A percentile compares a stretch with the other conserved stretches of the same genome.
Evolutionary conservation across 768 basidiomycete species (phyloP).

Genomic region (Amanita polypyramis): DNA sequence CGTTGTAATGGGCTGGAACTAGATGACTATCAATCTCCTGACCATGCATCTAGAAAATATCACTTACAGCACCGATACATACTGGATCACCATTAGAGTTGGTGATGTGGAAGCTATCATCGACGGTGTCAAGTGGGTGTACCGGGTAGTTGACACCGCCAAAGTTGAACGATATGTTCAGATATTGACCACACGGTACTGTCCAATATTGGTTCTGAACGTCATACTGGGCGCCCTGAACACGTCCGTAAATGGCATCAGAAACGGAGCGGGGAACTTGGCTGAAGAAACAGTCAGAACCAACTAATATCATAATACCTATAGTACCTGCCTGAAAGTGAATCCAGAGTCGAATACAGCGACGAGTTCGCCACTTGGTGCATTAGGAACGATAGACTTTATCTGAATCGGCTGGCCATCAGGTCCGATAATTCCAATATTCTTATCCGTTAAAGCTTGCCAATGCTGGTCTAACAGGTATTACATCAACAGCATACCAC

Average conservation of each 20-base stretch:
- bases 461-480: slow-evolving; percentile 58
- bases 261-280: slow-evolving; percentile 69
- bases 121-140: slow-evolving; percentile 62
- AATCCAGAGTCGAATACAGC: slow-evolving; percentile 71
- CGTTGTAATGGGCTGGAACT: slow-evolving; percentile 80
- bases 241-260: slow-evolving; percentile 74
- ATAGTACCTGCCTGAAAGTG: slow-evolving; percentile 26
- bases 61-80: slow-evolving; percentile 60
- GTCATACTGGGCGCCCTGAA: slow-evolving; percentile 63
- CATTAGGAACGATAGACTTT: slow-evolving; percentile 59
- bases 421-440: slow-evolving; percentile 63
- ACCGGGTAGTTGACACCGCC: slow-evolving; percentile 60
- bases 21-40: slow-evolving; percentile 5
- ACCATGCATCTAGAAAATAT: background rate
- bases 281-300: slow-evolving; percentile 24
- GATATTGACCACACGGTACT: slow-evolving; percentile 62
- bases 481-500: slow-evolving; percentile 10
- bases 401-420: slow-evolving; percentile 54
- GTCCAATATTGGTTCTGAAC: slow-evolving; percentile 48
- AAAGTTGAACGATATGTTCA: slow-evolving; percentile 65
- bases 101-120: slow-evolving; percentile 43
- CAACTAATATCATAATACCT: background rate
- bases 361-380: slow-evolving; percentile 53
- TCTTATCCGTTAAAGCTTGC: slow-evolving; percentile 56
- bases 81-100: slow-evolving; percentile 40